Evolutionary conservation across 331 rosid species (phyloP).

Genomic region (Saraca asoca): DNA sequence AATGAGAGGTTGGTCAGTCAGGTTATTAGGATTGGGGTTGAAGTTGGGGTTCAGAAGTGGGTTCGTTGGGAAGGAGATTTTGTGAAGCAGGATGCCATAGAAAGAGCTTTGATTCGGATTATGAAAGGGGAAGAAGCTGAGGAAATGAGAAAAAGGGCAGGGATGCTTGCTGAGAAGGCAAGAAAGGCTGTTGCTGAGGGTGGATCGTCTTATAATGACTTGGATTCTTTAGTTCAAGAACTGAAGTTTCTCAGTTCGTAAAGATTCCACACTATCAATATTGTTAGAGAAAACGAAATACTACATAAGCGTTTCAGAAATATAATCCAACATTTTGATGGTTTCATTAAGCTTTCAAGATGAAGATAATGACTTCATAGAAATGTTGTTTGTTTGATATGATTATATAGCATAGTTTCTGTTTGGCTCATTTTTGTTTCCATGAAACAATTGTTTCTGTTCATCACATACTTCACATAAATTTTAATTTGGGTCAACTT

Average conservation of each 20-base stretch:
- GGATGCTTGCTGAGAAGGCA: constrained; percentile 19
- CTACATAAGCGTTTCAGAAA: too few species aligned
- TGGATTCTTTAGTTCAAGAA: constrained; percentile 39
- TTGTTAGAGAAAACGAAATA: too few species aligned
- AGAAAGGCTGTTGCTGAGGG: constrained; percentile 33
- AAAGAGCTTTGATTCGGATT: constrained; percentile 33
- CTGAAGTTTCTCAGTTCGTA: background rate
- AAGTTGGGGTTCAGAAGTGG: constrained; percentile 50
- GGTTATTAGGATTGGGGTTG: constrained; percentile 34
- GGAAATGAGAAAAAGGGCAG: constrained; percentile 47
- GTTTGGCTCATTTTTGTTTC: too few species aligned
- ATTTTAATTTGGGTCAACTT: too few species aligned
- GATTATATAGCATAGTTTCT: too few species aligned
- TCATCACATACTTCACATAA: too few species aligned
- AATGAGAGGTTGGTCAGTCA: constrained; percentile 43
- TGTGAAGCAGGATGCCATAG: constrained; percentile 32
- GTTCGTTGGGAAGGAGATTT: constrained; percentile 12
- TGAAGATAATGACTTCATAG: too few species aligned
- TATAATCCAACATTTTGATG: too few species aligned
- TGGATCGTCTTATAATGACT: constrained; percentile 46
- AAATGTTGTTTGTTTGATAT: too few species aligned
- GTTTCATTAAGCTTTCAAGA: too few species aligned
- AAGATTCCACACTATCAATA: background rate
- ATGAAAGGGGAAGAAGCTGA: constrained; percentile 52
- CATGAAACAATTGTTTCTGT: too few species aligned